Base-by-base conservation (phyloP, 306 rosid genomes). In the Styphnolobium japonicum region DNA sequence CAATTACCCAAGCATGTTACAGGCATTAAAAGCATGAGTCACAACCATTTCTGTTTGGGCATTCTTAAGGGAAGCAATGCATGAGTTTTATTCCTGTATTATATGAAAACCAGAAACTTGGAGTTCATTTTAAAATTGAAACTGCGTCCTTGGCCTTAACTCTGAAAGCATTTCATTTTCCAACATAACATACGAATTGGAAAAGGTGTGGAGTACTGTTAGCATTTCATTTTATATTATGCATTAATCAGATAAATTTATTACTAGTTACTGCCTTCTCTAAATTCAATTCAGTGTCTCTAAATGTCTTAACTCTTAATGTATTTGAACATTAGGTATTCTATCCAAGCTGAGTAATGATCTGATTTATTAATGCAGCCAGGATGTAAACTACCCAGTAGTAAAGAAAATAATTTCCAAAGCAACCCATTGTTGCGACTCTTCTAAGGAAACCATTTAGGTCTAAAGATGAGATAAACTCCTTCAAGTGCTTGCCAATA, bases 1-100 rank as follows among this genome's bases (percentile, higher is more conserved):
- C 89, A 18, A 86, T 94, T 58, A 71, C 88, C 18, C 90, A 87
- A 80, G 91, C 98, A 71, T 94, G 98, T 79, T 73, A 81, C 33
- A 82, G 83, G 82, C 85, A 52, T 69, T 90, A 33, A 45, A 49
- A 4, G 11, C 37, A 19, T 22, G 10, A 33, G 5, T 45, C 23
- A 7, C 4, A 56, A 42, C 40, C 45, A 65, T 73, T 64, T 55
- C 22, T 65, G 33, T 42, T 33, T 42, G 36, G 12, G 27, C 65
- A 57, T 58, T 83, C 22, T 25, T 25, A 33, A 29, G 57, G 42
- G 45, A 73, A 18, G 15, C 39, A 4, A 43, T 43, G 36, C 11
- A 29, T n/a, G 45, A 55, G 23, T 4, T 49, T 23, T 25, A 42
- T 58, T 65, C 14, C 6, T 53, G 49, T 56, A 48, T 22, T 31